phyloP scores from a whole-genome alignment of 345 rosid genomes.

The Hirschfeldia incana region DNA sequence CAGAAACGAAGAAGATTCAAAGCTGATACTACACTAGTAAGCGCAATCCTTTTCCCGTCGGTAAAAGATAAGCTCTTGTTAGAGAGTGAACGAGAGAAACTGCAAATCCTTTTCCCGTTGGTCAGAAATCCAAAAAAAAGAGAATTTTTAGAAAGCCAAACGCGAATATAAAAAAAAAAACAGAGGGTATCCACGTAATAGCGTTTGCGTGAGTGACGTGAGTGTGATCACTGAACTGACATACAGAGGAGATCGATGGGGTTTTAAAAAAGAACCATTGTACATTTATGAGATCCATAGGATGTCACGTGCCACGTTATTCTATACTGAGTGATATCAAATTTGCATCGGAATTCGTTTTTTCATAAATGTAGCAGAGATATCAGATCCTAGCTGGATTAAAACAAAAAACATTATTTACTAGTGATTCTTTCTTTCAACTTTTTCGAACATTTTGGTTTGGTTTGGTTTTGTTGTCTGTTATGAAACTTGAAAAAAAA shows the following conservation, averaged over 20 bases:
- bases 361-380: neutral
- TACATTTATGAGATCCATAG: constrained; percentile 20
- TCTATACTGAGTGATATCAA: neutral
- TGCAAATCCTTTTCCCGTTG: neutral
- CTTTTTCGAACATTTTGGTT: neutral
- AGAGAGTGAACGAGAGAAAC: constrained; percentile 13
- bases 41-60: too few species aligned
- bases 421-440: neutral
- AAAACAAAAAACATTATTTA: neutral
- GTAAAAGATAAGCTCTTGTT: neutral
- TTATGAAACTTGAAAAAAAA: neutral
- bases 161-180: neutral
- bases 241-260: neutral
- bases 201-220: constrained; percentile 14
- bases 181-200: neutral
- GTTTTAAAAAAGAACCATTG: neutral
- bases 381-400: neutral
- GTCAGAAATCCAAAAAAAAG: neutral
- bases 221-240: constrained; percentile 18
- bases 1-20: neutral
- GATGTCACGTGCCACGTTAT: constrained; percentile 42
- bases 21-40: neutral
- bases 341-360: constrained; percentile 1
- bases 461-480: neutral
- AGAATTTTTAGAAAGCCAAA: constrained; percentile 1